Conservation (phyloP, 78 protist genomes). For the Andalucia godoyi region DNA sequence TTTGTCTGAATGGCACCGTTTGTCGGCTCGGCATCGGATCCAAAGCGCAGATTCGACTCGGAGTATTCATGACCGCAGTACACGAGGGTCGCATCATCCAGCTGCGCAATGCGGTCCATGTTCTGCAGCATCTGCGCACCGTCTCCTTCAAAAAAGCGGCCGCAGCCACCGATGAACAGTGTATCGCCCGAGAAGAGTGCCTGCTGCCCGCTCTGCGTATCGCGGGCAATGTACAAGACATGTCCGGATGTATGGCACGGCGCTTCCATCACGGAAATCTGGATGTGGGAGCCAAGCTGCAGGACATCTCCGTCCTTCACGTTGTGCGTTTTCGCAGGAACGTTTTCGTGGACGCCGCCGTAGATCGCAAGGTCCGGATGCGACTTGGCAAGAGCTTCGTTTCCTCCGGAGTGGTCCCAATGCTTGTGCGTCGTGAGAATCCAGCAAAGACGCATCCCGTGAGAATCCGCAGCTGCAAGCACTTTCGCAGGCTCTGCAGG, state of each 20-base stretch:
- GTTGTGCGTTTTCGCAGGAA: not conserved
- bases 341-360: slow-evolving; percentile 44
- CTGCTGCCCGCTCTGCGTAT: not conserved
- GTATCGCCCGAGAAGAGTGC: slow-evolving; percentile 67
- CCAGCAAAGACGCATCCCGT: slow-evolving; percentile 2
- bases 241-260: slow-evolving; percentile 69
- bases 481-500: not conserved
- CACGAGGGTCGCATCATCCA: slow-evolving; percentile 39
- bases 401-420: slow-evolving; percentile 71
- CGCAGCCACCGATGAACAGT: slow-evolving; percentile 72
- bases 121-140: slow-evolving; percentile 46
- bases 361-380: slow-evolving; percentile 13
- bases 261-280: slow-evolving; percentile 7
- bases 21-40: slow-evolving; percentile 28
- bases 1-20: slow-evolving; percentile 14
- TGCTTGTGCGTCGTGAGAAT: slow-evolving; percentile 71
- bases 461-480: not conserved
- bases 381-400: slow-evolving; percentile 3
- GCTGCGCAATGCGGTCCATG: slow-evolving; percentile 2
- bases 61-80: slow-evolving; percentile 77
- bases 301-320: slow-evolving; percentile 15
- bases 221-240: slow-evolving; percentile 3
- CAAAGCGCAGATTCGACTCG: slow-evolving; percentile 49
- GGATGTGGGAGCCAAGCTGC: slow-evolving; percentile 20
- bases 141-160: slow-evolving; percentile 56